Evolutionary conservation across 1,284 basidiomycete genomes (phyloP), one percentile per base, ranked within the genome.

Genomic region (Trichosporon sp.): DNA sequence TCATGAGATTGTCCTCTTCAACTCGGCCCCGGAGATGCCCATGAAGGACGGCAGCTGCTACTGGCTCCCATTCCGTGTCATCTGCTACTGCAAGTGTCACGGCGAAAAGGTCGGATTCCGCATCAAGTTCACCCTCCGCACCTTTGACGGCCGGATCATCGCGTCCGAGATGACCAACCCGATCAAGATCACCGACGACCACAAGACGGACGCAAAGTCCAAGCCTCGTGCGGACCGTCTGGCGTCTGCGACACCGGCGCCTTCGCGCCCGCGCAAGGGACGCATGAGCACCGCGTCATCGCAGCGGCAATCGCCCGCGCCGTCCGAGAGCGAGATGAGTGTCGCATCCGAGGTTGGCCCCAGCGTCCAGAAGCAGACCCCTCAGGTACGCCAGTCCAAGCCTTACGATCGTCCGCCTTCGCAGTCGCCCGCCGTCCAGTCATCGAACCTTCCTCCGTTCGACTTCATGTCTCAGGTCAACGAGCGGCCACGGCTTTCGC

Each of bases 151-250:
- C 8, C 88, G 91, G 29, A 83, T 95, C 64, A 88, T 99, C 66
- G 96, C 93, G 11, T 88, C 88, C 11, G 93, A 93, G 2, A 88
- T 87, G 62, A 94, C 93, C 2, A 90, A 90, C 32, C 94, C 96
- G 2, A 96, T 99, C 78, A 96, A 99, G 90, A 99, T 99, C 76
- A 99, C 96, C 2, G 97, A 99, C 83, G 97, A 99, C 81, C 95
- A 98, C 85, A 98, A 98, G 85, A 94, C 93, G 42, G 89, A 87
- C 6, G 73, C 76, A 12, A 82, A 80, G 71, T 64, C 74, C 9
- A 80, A 79, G 70, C 70, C 76, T n/a, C 74, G 74, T 25, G 66
- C 71, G 13, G 74, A 75, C 15, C 70, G 73, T 7, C 38, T 72
- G 21, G 68, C 73, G 0, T 68, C 70, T 11, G 67, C 70, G n/a